Base-by-base conservation (phyloP, 345 rosid species). In the Camelina sativa region DNA sequence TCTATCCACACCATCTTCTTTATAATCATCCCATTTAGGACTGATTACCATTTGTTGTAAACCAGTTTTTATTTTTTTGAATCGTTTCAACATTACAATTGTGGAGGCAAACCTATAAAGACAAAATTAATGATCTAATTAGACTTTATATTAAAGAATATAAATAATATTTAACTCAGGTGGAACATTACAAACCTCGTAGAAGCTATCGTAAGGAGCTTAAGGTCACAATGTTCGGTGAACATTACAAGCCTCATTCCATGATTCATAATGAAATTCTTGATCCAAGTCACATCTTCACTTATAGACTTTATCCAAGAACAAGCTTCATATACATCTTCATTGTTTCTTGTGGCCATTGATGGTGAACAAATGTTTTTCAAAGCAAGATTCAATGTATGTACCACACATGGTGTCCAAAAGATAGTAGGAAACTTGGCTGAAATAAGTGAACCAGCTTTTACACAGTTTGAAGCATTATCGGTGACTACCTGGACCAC, bases 371-470 rank as follows among this genome's bases (percentile, higher is more conserved):
- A 59, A 17, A 37, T 60, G 8, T 60, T 60, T 2, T 60, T 60
- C n/a, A 17, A 60, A 10, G 47, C 28, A 4, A 37, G 28, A 2
- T 60, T 35, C 5, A 60, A 37, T 0, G 47, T 60, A 11, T 59
- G 64, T 10, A 60, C 28, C 28, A 60, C 64, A 35, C 46, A 60
- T 60, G 64, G 64, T 35, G 64, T 60, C 46, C 64, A 60, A 7
- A 60, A 60, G 47, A 37, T 60, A 5, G n/a, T 37, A 37, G 46
- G n/a, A 60, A 17, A 60, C 28, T 60, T 37, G 5, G 47, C 46
- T 17, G n/a, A 60, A 37, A 60, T 60, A 16, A 60, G n/a, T 37
- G 47, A 4, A 60, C 28, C 30, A 4, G 0, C 4, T 32, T 58
- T 60, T 1, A 60, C 46, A 60, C 30, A 60, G 6, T 59, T 59